Percentiles rank a stretch among this genome's conserved stretches.
phyloP scores from a whole-genome alignment of 139 green algal genomes.

The Tetratostichococcus sp. region DNA sequence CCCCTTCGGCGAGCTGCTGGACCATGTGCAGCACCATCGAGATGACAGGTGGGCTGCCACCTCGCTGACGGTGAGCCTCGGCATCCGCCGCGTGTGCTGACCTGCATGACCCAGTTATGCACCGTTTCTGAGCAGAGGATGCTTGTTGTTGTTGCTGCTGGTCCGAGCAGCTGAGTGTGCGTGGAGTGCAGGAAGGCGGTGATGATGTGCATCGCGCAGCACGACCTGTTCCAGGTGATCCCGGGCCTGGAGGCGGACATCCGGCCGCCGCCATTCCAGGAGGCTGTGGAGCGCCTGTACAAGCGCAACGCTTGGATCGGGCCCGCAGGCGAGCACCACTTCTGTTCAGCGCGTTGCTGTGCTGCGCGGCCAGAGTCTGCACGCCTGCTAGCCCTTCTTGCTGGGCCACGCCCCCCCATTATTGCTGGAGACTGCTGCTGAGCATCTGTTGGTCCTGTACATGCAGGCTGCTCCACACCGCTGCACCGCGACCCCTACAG shows the following conservation, averaged over 20 bases:
- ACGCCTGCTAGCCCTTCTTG: not conserved
- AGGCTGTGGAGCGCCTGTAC: constrained; percentile 9
- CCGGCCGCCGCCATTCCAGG: not conserved
- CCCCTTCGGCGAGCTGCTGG: not conserved
- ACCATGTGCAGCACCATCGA: not conserved
- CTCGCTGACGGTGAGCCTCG: too few species aligned
- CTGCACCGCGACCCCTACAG: constrained; percentile 18
- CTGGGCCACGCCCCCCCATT: too few species aligned
- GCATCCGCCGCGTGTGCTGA: too few species aligned
- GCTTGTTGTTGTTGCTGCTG: too few species aligned
- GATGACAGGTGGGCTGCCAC: not conserved
- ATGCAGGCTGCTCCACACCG: constrained; percentile 5
- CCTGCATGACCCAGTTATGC: too few species aligned
- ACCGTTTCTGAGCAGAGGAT: too few species aligned
- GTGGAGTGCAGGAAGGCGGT: not conserved
- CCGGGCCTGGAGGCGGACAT: not conserved
- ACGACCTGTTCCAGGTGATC: not conserved
- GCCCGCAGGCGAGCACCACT: not conserved
- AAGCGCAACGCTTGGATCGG: constrained; percentile 18
- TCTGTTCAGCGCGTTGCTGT: not conserved
- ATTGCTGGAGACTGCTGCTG: too few species aligned
- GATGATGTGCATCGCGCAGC: not conserved
- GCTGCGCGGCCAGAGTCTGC: not conserved
- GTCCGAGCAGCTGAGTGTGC: too few species aligned
- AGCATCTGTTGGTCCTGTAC: too few species aligned